A percentile compares a stretch with the other conserved stretches of the same genome.
These are phyloP conservation scores for Yamadazyma endophytica DNA, from an alignment of 805 yeast species.

Conservation along the genomic window DNA sequence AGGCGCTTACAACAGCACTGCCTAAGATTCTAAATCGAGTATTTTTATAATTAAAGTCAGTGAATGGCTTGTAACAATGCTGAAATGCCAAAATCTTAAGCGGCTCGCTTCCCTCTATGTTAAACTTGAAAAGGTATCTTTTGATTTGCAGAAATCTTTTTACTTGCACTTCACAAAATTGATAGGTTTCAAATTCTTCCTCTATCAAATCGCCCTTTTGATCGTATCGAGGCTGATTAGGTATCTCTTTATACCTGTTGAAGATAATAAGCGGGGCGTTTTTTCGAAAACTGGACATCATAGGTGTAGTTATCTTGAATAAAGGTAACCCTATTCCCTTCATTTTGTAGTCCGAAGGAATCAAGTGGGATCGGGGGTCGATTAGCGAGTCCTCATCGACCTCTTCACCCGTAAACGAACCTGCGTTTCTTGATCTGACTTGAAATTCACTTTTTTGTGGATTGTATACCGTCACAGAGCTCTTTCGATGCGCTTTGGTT, in stretches of 20 bases:
- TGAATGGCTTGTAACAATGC: slow-evolving; percentile 32
- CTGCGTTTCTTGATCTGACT: slow-evolving; percentile 3
- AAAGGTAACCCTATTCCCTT: slow-evolving; percentile 35
- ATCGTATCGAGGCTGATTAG: slow-evolving; percentile 12
- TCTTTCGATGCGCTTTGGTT: slow-evolving; percentile 18
- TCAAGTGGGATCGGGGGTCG: slow-evolving; percentile 27
- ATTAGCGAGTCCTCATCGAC: slow-evolving; percentile 9
- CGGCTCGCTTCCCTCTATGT: slow-evolving; percentile 8
- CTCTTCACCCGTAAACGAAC: slow-evolving; percentile 2
- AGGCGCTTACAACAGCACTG: slow-evolving; percentile 26
- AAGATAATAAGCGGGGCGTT: slow-evolving; percentile 31
- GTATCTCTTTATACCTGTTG: slow-evolving; percentile 26
- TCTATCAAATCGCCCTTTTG: slow-evolving; percentile 14
- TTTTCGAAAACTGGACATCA: slow-evolving; percentile 31
- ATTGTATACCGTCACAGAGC: slow-evolving; percentile 18
- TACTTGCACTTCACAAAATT: slow-evolving; percentile 28
- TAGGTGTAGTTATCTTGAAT: slow-evolving; percentile 31
- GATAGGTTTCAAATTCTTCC: slow-evolving; percentile 27
- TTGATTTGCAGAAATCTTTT: slow-evolving; percentile 23
- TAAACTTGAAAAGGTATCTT: slow-evolving; percentile 27
- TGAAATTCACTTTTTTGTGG: slow-evolving; percentile 16
- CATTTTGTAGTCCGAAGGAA: slow-evolving; percentile 27
- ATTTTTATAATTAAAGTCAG: slow-evolving; percentile 33
- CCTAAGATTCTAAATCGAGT: slow-evolving; percentile 39
- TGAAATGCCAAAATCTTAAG: slow-evolving; percentile 30